Evolutionary conservation across 169 alveolate species (phyloP).

Genomic region (Cryptosporidium muris): DNA sequence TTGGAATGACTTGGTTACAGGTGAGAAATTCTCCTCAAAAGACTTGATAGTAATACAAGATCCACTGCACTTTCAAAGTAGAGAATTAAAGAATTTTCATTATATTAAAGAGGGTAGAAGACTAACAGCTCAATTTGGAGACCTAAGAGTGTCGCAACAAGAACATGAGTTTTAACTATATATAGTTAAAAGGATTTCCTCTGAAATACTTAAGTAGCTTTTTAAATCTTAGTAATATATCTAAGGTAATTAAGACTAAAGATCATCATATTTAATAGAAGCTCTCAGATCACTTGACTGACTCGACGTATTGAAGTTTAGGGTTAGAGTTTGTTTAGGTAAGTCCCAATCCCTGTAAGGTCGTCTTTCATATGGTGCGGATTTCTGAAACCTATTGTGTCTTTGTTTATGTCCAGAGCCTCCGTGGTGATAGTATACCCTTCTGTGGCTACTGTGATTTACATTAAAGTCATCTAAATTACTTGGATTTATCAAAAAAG

Average conservation of each 20-base stretch:
- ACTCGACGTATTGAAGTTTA: background rate
- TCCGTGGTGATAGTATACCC: background rate
- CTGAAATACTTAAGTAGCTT: too few species aligned
- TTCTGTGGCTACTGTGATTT: background rate
- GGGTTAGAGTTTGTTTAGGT: conserved; percentile 7
- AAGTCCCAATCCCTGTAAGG: conserved; percentile 49
- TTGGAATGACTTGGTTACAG: too few species aligned
- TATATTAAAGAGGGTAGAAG: too few species aligned
- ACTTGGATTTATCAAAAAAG: conserved; percentile 23
- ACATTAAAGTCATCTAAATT: conserved; percentile 20
- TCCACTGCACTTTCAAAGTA: too few species aligned
- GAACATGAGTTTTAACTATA: background rate
- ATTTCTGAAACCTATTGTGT: conserved; percentile 7
- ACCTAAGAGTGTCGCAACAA: too few species aligned
- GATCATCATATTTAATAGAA: conserved; percentile 46
- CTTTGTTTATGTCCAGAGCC: conserved; percentile 6
- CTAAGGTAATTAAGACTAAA: background rate
- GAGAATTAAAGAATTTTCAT: too few species aligned
- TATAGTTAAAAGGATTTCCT: background rate
- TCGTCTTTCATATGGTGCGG: conserved; percentile 39
- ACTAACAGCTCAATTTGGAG: too few species aligned
- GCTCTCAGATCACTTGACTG: conserved; percentile 25
- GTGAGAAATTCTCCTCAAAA: too few species aligned
- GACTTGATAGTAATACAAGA: too few species aligned
- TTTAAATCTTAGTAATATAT: too few species aligned